Base-by-base conservation (phyloP, 495 filamentous ascomycete genomes). In the Penicillium bialowiezense region DNA sequence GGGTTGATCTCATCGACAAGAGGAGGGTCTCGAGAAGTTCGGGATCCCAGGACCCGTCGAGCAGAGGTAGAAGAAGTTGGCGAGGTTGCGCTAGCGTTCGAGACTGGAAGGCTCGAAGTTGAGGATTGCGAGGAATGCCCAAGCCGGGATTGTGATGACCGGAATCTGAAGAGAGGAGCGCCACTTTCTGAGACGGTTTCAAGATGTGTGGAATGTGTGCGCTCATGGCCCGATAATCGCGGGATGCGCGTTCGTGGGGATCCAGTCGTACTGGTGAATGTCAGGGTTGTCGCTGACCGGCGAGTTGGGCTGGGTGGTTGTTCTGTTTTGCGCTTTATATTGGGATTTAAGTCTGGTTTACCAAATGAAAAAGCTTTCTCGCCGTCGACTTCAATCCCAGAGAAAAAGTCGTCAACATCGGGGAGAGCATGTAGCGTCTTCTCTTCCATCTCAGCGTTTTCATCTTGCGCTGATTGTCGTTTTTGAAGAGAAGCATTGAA, bases 161-260 rank as follows among this genome's bases (percentile, higher is more conserved):
- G 65, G 41, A 75, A 78, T 43, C 68, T 73, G 34, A 73, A 73
- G 50, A 87, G 77, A 23, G 87, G 83, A 20, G 83, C 90, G 47
- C 91, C 92, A 47, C 84, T 88, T 68, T 97, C 95, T 32, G 89
- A 96, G 2, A 97, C 91, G 24, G 92, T 91, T 53, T 96, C 93
- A 8, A 98, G 76, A 28, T 72, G 64, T 2, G 83, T 86, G n/a
- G 90, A 86, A 58, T 81, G 80, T 9, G 78, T 75, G 36, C 88
- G 83, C 29, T 82, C 77, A 62, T 83, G 79, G 50, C 75, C 74
- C 58, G 76, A 81, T 52, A 79, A 82, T 44, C 86, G 79, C 39
- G 87, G 82, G 50, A 91, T 75, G 44, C 76, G 66, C 58, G 82
- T 77, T 49, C 68, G 58, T 51, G 73, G 60, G 54, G 72, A 77